Evolutionary conservation across 192 early-diverging fungal genomes (phyloP).

Genomic region (Entomortierella parvispora): DNA sequence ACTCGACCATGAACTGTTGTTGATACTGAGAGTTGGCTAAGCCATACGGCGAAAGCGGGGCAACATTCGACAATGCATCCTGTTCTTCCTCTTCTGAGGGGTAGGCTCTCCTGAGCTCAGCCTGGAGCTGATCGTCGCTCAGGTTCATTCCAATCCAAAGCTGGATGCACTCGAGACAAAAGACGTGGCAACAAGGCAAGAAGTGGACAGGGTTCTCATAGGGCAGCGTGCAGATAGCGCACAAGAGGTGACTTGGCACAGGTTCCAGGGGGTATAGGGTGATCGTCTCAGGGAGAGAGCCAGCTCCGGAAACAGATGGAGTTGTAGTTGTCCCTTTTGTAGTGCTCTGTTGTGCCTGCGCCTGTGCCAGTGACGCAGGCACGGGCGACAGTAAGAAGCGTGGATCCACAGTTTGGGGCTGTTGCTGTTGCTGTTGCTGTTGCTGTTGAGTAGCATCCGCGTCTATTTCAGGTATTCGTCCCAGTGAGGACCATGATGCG

Average conservation of each 20-base stretch:
- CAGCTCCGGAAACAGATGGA: not conserved
- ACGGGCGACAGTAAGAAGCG: conserved; percentile 37
- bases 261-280: conserved; percentile 40
- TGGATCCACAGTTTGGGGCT: conserved; percentile 3
- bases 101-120: conserved; percentile 37
- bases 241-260: conserved; percentile 40
- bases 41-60: conserved; percentile 1
- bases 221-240: conserved; percentile 42
- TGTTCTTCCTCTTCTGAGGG: conserved; percentile 28
- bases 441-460: not conserved
- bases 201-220: conserved; percentile 53
- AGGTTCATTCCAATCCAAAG: conserved; percentile 52
- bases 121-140: conserved; percentile 42
- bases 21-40: conserved; percentile 3
- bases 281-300: conserved; percentile 9
- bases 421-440: not conserved
- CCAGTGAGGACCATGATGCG: not conserved
- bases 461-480: not conserved
- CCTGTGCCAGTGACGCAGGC: conserved; percentile 24
- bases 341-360: conserved; percentile 1
- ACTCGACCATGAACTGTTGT: conserved; percentile 38
- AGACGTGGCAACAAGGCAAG: conserved; percentile 49
- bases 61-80: not conserved
- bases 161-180: conserved; percentile 50
- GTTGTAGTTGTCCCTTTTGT: not conserved